Evolutionary conservation across 2,329 filamentous ascomycete genomes (phyloP).

Genomic region (Daldinia sp.): DNA sequence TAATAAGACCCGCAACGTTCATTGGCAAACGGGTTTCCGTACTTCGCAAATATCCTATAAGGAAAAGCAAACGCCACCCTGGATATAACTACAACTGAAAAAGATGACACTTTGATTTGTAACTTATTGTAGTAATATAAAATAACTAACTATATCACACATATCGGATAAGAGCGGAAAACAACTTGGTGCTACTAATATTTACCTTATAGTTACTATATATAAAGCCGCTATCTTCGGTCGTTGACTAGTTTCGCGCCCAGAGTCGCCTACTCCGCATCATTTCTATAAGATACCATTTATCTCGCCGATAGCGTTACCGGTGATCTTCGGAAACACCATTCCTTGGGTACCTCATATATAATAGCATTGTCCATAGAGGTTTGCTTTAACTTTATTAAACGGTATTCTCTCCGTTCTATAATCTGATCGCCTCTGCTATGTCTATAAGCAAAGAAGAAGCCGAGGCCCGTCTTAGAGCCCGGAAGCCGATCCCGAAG

Average conservation of each 20-base stretch:
- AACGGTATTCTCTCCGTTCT: neutral
- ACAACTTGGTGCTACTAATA: slow-evolving; percentile 1
- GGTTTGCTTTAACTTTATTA: neutral
- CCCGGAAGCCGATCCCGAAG: slow-evolving; percentile 60
- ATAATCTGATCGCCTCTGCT: neutral
- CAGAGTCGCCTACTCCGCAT: slow-evolving; percentile 24
- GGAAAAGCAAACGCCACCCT: neutral
- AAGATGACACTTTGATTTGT: neutral
- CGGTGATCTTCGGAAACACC: neutral
- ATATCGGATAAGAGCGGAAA: slow-evolving; percentile 16
- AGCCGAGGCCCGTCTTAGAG: slow-evolving; percentile 54
- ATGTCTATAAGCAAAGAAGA: slow-evolving; percentile 44
- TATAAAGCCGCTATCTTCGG: slow-evolving; percentile 12
- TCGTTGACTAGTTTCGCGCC: slow-evolving; percentile 18
- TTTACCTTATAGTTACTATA: neutral
- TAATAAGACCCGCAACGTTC: slow-evolving; percentile 14
- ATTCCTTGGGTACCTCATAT: neutral
- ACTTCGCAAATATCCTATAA: neutral
- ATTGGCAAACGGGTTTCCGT: slow-evolving; percentile 10
- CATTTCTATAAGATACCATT: slow-evolving; percentile 5
- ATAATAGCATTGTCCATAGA: neutral
- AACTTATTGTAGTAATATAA: neutral
- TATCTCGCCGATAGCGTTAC: slow-evolving; percentile 5
- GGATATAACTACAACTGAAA: neutral
- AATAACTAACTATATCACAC: neutral